Conservation (phyloP, 2,329 filamentous ascomycete genomes). For the Thermothelomyces thermophilus region DNA sequence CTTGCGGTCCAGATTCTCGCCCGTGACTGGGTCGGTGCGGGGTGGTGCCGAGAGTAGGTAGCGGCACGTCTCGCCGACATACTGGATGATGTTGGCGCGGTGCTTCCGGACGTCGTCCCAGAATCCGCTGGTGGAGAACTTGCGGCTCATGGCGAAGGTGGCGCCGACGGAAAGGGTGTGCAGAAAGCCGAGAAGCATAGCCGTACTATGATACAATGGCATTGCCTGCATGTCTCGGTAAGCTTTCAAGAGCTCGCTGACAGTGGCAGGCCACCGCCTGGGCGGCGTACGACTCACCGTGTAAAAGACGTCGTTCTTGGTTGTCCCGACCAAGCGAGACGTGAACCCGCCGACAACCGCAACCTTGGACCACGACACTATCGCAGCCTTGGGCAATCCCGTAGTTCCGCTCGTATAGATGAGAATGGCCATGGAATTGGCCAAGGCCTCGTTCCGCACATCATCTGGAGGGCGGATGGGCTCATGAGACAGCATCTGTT, state of each 20-base stretch:
- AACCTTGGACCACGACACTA: conserved; percentile 66
- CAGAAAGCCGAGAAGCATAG: conserved; percentile 61
- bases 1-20: conserved; percentile 62
- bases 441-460: conserved; percentile 43
- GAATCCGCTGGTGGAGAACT: conserved; percentile 71
- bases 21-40: conserved; percentile 55
- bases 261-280: neutral
- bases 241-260: neutral
- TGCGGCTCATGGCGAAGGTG: conserved; percentile 65
- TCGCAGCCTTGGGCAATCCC: conserved; percentile 72
- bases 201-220: conserved; percentile 84
- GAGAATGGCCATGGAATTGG: conserved; percentile 58
- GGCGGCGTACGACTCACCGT: conserved; percentile 46
- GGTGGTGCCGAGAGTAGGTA: conserved; percentile 67
- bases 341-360: conserved; percentile 48
- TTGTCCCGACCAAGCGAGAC: conserved; percentile 50
- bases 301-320: conserved; percentile 62
- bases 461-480: conserved; percentile 53
- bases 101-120: conserved; percentile 68
- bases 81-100: conserved; percentile 71
- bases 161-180: conserved; percentile 53
- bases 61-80: conserved; percentile 81
- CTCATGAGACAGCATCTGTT: conserved; percentile 44
- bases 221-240: conserved; percentile 54
- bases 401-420: conserved; percentile 87